Evolutionary conservation across 129 eudicot species (phyloP).

Genomic region (Daucus carota): DH1_v3.0 NC_030382.2:44195501-44196000

Average conservation of each 20-base stretch:
- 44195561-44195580: conserved; percentile 44
- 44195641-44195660: conserved; percentile 34
- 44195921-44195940: background rate
- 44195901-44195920: background rate
- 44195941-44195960: background rate
- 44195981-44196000: background rate
- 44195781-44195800: background rate
- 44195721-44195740: conserved; percentile 19
- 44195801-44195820: background rate
- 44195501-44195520: background rate
- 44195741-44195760: background rate
- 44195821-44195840: background rate
- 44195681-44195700: conserved; percentile 40
- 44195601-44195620: background rate
- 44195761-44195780: conserved; percentile 10
- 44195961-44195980: background rate
- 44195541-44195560: conserved; percentile 28
- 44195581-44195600: background rate
- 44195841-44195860: background rate
- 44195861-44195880: background rate
- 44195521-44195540: conserved; percentile 24
- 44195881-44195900: background rate
- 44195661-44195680: conserved; percentile 70
- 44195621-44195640: conserved; percentile 18
- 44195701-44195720: conserved; percentile 47